Base-by-base conservation (phyloP, 108 stramenopile species). In the Skeletonema potamos region DNA sequence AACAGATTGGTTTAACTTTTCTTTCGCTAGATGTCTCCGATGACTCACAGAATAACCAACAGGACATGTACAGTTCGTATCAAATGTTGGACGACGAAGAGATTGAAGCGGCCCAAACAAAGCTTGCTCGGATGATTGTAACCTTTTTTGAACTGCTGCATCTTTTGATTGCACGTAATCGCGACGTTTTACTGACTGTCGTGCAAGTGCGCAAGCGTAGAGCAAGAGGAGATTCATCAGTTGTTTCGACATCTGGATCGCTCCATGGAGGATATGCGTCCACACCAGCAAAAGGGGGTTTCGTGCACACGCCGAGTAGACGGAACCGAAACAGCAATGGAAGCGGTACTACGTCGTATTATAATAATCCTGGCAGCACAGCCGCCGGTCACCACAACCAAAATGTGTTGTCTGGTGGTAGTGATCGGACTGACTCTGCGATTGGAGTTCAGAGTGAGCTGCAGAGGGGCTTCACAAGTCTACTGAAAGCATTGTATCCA, bases 401-500 rank as follows among this genome's bases (percentile, higher is more conserved):
- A 32, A 66, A 41, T 17, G n/a, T 15, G 15, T 60, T 62, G 28
- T 58, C 68, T 0, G 58, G 27, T 30, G 60, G 44, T 5, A 83
- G 69, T n/a, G 86, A 84, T 72, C 85, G 89, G 11, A 85, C 87
- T 15, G 91, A 92, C 68, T 73, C 86, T 29, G 94, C 92, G 2
- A 96, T 96, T 39, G 89, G 82, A 11, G 85, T 96, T 37, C 94
- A 96, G 74, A 84, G 90, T 62, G 94, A 96, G 64, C 76, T 96
- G 7, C 94, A 96, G 65, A 76, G 89, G 62, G 83, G 90, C 2
- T 92, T 93, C 56, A 85, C 86, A 24, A 77, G 66, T 22, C 57
- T 92, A 44, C 74, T 81, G 13, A 92, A 87, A 68, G 80, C 80
- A 13, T 77, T 96, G 8, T 79, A 84, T 39, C 92, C 92, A 15